Evolutionary conservation across 345 rosid genomes (phyloP).

Genomic region (Eucalyptus tenuipes): DNA sequence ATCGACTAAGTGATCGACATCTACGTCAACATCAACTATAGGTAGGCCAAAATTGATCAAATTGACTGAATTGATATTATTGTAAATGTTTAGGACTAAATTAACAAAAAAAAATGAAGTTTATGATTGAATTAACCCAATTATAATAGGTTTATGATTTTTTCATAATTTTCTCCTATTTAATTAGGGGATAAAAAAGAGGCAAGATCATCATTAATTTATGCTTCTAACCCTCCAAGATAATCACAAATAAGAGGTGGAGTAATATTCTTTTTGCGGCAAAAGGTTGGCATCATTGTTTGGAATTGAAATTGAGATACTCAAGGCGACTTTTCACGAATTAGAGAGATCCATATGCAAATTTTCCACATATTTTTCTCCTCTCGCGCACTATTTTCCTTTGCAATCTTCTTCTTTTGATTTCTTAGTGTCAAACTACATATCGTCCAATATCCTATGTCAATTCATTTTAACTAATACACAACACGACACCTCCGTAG

Average conservation of each 20-base stretch:
- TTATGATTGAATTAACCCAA: too few species aligned
- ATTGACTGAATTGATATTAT: too few species aligned
- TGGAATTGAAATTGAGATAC: background rate
- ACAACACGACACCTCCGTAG: background rate
- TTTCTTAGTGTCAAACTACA: background rate
- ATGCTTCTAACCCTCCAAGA: too few species aligned
- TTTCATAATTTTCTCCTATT: too few species aligned
- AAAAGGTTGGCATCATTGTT: background rate
- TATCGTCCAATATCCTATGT: background rate
- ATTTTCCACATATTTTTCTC: background rate
- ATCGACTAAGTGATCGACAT: too few species aligned
- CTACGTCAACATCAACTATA: too few species aligned
- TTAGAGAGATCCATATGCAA: background rate
- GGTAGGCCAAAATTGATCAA: fast-evolving
- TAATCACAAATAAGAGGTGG: background rate
- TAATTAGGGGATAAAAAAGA: too few species aligned
- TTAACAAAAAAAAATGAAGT: too few species aligned
- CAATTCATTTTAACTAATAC: background rate
- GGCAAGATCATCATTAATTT: too few species aligned
- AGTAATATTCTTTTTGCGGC: background rate
- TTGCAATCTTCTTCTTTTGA: background rate
- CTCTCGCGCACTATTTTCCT: background rate
- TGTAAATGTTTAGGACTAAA: too few species aligned
- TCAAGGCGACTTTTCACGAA: background rate
- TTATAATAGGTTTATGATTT: too few species aligned